Evolutionary conservation across 176 grass and related monocot genomes (phyloP), one percentile per base, ranked within the genome.

Genomic region (Lolium perenne): DNA sequence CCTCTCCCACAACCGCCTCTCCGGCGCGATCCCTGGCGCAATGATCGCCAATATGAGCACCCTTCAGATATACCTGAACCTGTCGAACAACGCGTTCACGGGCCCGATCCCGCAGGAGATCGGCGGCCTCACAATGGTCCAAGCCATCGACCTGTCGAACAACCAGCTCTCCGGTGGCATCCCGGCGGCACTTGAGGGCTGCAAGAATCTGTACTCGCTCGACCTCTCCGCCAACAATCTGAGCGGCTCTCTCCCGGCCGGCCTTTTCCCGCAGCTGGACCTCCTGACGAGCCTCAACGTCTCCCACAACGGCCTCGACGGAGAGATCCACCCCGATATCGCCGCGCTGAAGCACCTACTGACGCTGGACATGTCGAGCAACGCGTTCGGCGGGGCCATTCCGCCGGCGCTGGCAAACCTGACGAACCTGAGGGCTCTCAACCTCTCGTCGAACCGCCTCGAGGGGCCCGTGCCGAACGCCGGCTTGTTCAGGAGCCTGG

Each of bases 191-290:
- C 86, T 98, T 13, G 84, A 88, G 78, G 91, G 84, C 4, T 98
- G 95, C 80, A 91, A 89, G 83, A 98, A 98, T 74, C 86, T 95
- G 58, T 84, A 84, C 76, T 91, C 81, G 7, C 80, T 98, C 6
- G 93, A 98, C 56, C 67, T 98, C 82, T 94, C 95, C 6, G 35
- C 6, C 32, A 98, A 98, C 79, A 91, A 64, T n/a, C 86, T 98
- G 46, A 74, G 86, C 43, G 84, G 91, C 38, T 25, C 49, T 10
- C 77, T 98, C 13, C 85, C 93, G 7, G 48, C 78, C 1, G 43
- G 67, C 3, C 82, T 94, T 66, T 98, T 98, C 50, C 91, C 93
- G 12, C 81, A 91, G 61, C 88, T 92, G 53, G 95, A 95, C 74
- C 84, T 98, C 25, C 88, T 95, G 46, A 90, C 87, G 7, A 92